phyloP scores from a whole-genome alignment of 1,284 basidiomycete species.

The Moesziomyces globuligerus region DNA sequence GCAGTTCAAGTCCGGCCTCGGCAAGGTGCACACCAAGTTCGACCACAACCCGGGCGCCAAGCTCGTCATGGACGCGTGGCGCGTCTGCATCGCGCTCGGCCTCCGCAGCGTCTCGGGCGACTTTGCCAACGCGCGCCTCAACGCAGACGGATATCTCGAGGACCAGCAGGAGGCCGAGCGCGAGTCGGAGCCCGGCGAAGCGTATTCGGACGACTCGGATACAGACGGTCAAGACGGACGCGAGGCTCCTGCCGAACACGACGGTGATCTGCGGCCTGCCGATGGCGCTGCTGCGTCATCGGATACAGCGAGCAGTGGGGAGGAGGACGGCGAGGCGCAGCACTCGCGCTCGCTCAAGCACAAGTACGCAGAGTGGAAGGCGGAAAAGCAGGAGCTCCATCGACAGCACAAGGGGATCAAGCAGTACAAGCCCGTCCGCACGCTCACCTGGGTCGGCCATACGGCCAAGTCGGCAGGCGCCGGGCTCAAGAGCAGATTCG shows the following conservation, averaged over 20 bases:
- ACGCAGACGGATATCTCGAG: constrained; percentile 22
- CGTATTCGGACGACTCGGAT: not conserved
- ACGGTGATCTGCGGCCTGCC: not conserved
- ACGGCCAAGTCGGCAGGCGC: constrained; percentile 18
- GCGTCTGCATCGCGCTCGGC: constrained; percentile 38
- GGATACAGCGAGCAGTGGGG: constrained; percentile 1
- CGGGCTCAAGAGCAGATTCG: constrained; percentile 17
- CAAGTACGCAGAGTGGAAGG: constrained; percentile 46
- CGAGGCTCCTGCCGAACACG: too few relatives aligned
- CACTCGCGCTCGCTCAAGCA: constrained; percentile 21
- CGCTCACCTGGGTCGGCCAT: constrained; percentile 37
- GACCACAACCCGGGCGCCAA: constrained; percentile 35
- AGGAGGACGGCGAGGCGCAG: constrained; percentile 16
- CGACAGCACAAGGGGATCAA: constrained; percentile 47
- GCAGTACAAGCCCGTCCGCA: constrained; percentile 46
- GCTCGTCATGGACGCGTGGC: constrained; percentile 51
- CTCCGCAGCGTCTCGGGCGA: constrained; percentile 39
- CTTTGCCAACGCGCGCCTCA: constrained; percentile 24
- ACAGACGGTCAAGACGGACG: too few relatives aligned
- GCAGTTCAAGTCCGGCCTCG: constrained; percentile 55
- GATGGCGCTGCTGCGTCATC: too few relatives aligned
- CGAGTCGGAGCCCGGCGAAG: not conserved
- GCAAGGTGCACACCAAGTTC: constrained; percentile 45
- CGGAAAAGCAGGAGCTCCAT: constrained; percentile 45
- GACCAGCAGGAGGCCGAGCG: not conserved